Conservation (phyloP, 306 rosid genomes). For the Lathyrus aphaca region DNA sequence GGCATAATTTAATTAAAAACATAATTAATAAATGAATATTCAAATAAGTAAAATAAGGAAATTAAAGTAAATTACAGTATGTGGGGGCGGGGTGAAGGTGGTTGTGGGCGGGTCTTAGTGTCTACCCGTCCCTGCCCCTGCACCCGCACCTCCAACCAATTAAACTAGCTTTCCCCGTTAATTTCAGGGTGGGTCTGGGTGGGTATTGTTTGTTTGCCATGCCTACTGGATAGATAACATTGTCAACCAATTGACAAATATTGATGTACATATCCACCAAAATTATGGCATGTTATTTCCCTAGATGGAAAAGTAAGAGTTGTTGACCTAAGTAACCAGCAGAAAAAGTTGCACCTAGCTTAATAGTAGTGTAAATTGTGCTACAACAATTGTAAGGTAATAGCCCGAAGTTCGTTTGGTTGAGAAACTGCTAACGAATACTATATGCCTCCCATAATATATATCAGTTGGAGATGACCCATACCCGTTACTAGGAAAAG, state of each 20-base stretch:
- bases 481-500: conserved; percentile 25
- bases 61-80: no score
- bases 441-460: conserved; percentile 23
- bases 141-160: no score
- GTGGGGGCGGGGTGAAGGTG: no score
- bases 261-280: conserved; percentile 30
- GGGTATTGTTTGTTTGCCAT: no score
- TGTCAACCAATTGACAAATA: conserved; percentile 26
- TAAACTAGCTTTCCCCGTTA: no score
- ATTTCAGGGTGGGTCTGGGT: no score
- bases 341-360: conserved; percentile 26
- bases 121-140: no score
- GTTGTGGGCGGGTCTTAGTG: no score
- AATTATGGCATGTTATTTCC: conserved; percentile 18
- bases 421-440: conserved; percentile 9
- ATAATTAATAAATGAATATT: no score
- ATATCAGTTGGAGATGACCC: conserved; percentile 16
- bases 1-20: no score
- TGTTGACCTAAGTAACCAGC: neutral
- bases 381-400: conserved; percentile 34
- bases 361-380: conserved; percentile 16
- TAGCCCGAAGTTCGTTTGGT: conserved; percentile 12
- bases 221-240: neutral
- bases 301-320: conserved; percentile 8
- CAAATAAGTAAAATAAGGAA: no score